Conservation (phyloP, 2,329 filamentous ascomycete species). For the Canariomyces notabilis region DNA sequence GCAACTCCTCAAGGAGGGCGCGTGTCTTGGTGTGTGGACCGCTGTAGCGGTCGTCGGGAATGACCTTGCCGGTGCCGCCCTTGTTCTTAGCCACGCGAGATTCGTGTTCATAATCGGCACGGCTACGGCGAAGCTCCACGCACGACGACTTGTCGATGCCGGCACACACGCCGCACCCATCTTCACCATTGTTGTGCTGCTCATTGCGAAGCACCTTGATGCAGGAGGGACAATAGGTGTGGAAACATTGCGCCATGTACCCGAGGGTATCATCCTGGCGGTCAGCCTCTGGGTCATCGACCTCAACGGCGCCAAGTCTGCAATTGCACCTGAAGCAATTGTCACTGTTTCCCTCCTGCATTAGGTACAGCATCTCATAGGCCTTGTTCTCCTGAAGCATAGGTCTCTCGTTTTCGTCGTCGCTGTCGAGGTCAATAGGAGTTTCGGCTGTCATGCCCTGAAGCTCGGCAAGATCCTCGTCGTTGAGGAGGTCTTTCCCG, state of each 20-base stretch:
- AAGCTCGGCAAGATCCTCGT: constrained; percentile 74
- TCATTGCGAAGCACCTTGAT: constrained; percentile 55
- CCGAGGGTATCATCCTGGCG: constrained; percentile 62
- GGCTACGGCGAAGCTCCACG: constrained; percentile 62
- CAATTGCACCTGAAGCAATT: constrained; percentile 65
- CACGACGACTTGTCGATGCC: constrained; percentile 47
- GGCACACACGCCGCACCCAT: constrained; percentile 15
- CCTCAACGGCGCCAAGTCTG: constrained; percentile 53
- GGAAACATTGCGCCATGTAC: constrained; percentile 81
- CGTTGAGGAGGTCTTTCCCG: constrained; percentile 82
- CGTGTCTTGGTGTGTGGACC: constrained; percentile 91
- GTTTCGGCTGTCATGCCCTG: constrained; percentile 78
- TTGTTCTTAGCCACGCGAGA: constrained; percentile 49
- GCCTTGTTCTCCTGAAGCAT: constrained; percentile 65
- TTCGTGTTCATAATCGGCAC: constrained; percentile 53
- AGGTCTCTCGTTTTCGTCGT: constrained; percentile 56
- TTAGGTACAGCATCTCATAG: constrained; percentile 78
- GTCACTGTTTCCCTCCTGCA: constrained; percentile 76
- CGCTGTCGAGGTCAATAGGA: constrained; percentile 83
- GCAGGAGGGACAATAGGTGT: constrained; percentile 75
- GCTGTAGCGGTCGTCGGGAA: constrained; percentile 62
- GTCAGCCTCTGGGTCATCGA: constrained; percentile 54
- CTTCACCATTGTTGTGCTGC: constrained; percentile 8
- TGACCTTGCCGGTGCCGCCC: constrained; percentile 45
- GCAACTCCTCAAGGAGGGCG: constrained; percentile 71